Evolutionary conservation across 179 eudicot species (phyloP), one percentile per base, ranked within the genome.

Genomic region (Heliamphora pulchella): DNA sequence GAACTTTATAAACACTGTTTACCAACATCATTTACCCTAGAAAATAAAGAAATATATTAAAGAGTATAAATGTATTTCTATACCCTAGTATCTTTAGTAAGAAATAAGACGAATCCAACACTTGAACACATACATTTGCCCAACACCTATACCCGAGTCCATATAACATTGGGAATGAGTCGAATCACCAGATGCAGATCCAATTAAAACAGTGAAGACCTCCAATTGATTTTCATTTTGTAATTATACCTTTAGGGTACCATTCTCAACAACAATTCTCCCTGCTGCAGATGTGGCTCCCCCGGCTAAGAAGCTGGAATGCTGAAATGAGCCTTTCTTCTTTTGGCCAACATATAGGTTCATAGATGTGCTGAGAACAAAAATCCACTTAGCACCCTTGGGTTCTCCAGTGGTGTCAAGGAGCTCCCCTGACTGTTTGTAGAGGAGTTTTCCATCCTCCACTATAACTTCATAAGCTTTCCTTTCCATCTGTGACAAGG

Each of bases 211-310:
- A 31, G 31, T 31, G 31, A 0, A 54, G 58, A 50, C 51, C 39
- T 50, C 22, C 64, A 7, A 75, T 55, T 8, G 22, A 50, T 18
- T 75, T 70, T 18, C 18, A 58, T 10, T 59, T 31, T 41, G 20
- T 57, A 8, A 63, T 55, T 70, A 18, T 91, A 89, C 98, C 98
- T 91, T 91, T 67, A 93, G 86, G 80, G 82, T 74, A 70, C 97
- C 98, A 6, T 90, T 82, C 67, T 93, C 91, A 10, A 89, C 92
- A 46, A 93, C 96, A 50, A 95, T 78, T 84, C 97, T 90, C 46
- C 98, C 98, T 72, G 98, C 98, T 59, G 98, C 97, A 31, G 93
- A 90, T 18, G 98, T 92, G 77, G 98, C 98, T 53, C 98, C 98
- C 72, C 98, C 98, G 54, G 98, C 98, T 80, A 95, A 86, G 86